Evolutionary conservation across 177 flowering plant genomes (phyloP), one percentile per base, ranked within the genome.

Genomic region (Tripterygium wilfordii): DNA sequence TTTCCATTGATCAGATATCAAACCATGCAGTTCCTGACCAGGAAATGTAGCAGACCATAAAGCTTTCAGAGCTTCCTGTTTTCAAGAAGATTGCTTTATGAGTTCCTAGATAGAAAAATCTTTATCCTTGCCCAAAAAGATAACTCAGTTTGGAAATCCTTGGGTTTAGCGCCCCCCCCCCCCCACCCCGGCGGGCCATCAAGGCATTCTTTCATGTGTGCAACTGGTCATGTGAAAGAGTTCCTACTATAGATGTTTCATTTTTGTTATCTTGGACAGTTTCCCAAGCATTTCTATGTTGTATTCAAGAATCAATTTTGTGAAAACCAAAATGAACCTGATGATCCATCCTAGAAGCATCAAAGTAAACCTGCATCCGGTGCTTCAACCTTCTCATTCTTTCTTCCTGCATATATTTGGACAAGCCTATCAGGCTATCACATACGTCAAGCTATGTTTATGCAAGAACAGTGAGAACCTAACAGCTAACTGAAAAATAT

Each of bases 1-100:
- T 65, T 90, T 90, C 95, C 96, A 90, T 49, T 86, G 90, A 20
- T 82, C 90, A 24, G 97, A 84, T 57, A 84, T 55, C 57, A 90
- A 64, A 43, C 79, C 79, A 26, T 71, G 74, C 36, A 90, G 88
- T 67, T 82, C 76, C 61, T 65, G 64, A 25, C 65, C 77, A 26
- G 97, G 97, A 58, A 57, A 90, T 35, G 97, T 68, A 17, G 96
- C 84, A 52, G 58, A 68, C 97, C 97, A 90, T 38, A 86, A 65
- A 31, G 83, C 88, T 66, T 66, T 76, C 52, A 86, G 51, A 53
- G 94, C 90, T 50, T 83, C 90, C 95, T 89, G 74, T 24, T 46
- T 42, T 43, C 39, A 21, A 36, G 42, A 49, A 57, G 44, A 30
- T 19, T 31, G 42, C 14, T 28, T 26, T 10, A 17, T 49, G 14